Conservation (phyloP, 2,329 filamentous ascomycete species). For the Cladosporium sp. region DNA sequence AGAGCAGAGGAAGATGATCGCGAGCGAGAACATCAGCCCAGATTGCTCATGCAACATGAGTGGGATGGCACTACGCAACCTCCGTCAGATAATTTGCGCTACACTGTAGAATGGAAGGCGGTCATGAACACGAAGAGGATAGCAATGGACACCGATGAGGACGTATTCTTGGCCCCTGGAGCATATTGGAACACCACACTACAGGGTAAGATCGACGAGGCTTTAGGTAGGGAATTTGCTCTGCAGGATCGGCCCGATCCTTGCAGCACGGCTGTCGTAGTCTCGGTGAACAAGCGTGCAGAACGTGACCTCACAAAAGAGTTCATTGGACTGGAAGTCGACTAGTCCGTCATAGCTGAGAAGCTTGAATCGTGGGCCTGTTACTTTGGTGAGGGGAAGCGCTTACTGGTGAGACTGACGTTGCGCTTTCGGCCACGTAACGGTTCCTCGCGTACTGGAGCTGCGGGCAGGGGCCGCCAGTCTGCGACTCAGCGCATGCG, state of each 20-base stretch:
- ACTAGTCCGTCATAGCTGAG: not conserved
- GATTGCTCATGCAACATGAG: not conserved
- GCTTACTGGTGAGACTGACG: not conserved
- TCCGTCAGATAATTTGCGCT: not conserved
- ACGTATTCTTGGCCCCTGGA: not conserved
- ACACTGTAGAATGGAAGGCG: slow-evolving; percentile 6
- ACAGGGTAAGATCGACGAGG: not conserved
- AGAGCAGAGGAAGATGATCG: not conserved
- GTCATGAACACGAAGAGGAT: slow-evolving; percentile 3
- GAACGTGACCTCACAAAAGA: slow-evolving; percentile 10
- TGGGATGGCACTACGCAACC: slow-evolving; percentile 1
- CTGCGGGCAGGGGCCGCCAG: not conserved
- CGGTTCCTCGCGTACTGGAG: not conserved
- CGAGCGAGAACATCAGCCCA: not conserved
- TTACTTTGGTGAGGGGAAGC: not conserved
- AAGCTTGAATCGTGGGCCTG: slow-evolving; percentile 9
- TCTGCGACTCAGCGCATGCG: slow-evolving; percentile 8
- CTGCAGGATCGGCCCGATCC: not conserved
- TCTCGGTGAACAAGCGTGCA: slow-evolving; percentile 11
- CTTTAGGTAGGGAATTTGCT: not conserved
- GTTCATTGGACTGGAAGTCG: not conserved
- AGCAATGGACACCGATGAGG: not conserved
- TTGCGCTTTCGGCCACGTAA: slow-evolving; percentile 9
- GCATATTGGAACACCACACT: slow-evolving; percentile 1
- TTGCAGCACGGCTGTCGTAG: not conserved